Conservation (phyloP, 2,329 filamentous ascomycete species). For the Verticillium klebahnii region DNA sequence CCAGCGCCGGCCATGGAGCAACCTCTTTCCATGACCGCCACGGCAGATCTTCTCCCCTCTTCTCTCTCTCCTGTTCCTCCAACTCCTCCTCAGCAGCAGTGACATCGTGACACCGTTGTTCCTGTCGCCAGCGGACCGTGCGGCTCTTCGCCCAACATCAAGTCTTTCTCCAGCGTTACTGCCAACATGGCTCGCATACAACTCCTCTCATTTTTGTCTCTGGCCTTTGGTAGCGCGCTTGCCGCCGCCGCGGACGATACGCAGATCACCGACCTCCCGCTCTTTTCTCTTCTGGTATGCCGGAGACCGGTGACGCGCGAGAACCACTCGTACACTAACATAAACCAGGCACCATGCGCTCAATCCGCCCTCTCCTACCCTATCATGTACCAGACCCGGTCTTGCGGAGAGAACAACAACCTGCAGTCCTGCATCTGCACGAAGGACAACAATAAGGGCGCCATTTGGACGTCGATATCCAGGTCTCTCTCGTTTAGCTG, state of each 20-base stretch:
- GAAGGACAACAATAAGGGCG: conserved; percentile 34
- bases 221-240: background rate
- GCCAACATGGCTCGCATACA: background rate
- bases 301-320: no score
- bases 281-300: background rate
- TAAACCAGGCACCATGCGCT: conserved; percentile 43
- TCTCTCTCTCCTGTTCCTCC: no score
- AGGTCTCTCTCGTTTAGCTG: conserved; percentile 36
- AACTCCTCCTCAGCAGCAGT: no score
- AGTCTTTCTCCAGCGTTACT: no score
- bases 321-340: no score
- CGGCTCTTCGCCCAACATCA: no score
- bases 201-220: background rate
- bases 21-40: no score
- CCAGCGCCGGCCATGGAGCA: no score
- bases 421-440: conserved; percentile 51
- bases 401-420: conserved; percentile 37
- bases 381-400: conserved; percentile 36
- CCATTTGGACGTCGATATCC: conserved; percentile 33
- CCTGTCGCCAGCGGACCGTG: no score
- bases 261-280: background rate
- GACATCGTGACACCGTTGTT: no score
- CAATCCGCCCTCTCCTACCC: conserved; percentile 35
- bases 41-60: no score
- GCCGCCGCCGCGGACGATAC: background rate